phyloP scores from a whole-genome alignment of 75 land plant species.

The Ceratopteris richardii region DNA sequence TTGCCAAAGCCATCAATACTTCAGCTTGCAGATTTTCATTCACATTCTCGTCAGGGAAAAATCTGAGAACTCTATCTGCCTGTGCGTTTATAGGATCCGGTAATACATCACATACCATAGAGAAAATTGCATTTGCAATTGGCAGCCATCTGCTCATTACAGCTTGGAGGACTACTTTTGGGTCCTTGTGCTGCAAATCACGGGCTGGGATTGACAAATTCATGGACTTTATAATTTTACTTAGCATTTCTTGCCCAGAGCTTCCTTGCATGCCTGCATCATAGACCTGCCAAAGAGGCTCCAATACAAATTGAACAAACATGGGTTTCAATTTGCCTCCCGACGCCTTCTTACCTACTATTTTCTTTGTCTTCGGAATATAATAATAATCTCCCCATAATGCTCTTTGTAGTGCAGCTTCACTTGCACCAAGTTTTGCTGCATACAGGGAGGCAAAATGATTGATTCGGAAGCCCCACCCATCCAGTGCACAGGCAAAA shows the following conservation, averaged over 20 bases:
- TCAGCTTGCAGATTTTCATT: conserved; percentile 9
- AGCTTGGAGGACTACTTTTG: conserved; percentile 64
- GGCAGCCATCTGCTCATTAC: conserved; percentile 94
- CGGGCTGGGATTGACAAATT: conserved; percentile 64
- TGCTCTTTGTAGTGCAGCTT: conserved; percentile 42
- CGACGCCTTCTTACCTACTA: conserved; percentile 71
- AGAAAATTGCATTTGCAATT: conserved; percentile 52
- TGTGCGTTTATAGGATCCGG: conserved; percentile 77
- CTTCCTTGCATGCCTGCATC: conserved; percentile 47
- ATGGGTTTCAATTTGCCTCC: conserved; percentile 70
- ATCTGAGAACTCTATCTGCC: conserved; percentile 47
- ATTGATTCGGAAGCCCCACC: conserved; percentile 72
- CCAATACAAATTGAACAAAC: conserved; percentile 88
- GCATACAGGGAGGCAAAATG: conserved; percentile 75
- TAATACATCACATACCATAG: conserved; percentile 75
- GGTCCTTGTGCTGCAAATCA: conserved; percentile 75
- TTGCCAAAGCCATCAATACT: conserved; percentile 45
- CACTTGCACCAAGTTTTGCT: conserved; percentile 71
- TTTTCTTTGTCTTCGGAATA: conserved; percentile 54
- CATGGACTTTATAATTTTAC: conserved; percentile 67
- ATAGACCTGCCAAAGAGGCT: conserved; percentile 89
- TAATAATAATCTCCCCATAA: conserved; percentile 80
- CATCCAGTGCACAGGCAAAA: conserved; percentile 81
- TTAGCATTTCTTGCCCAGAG: conserved; percentile 46
- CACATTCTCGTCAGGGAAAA: conserved; percentile 49